Base-by-base conservation (phyloP, 139 green algal genomes). In the Mesotaenium endlicherianum region DNA sequence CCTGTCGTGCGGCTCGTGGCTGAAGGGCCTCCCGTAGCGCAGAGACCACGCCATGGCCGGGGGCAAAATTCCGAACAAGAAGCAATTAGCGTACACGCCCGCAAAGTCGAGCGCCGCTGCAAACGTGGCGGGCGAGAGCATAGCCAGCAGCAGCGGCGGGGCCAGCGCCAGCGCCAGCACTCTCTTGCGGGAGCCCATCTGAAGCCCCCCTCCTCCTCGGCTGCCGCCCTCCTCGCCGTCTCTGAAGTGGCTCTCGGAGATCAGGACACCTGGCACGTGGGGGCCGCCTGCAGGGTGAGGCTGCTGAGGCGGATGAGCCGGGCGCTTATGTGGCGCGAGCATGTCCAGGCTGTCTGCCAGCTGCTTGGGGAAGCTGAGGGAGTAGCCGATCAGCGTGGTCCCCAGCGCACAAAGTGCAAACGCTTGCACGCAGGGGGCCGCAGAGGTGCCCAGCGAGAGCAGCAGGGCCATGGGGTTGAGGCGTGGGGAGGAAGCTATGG, bases 351-450 rank as follows among this genome's bases (percentile, higher is more conserved):
- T 75, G 38, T 75, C 64, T 43, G 64, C 34, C 64, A 75, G 38
- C 38, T 75, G 64, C 11, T 39, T 11, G 34, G 64, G 64, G 38
- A 75, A 75, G 64, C 64, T 75, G 34, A 75, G 38, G 34, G 64
- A 42, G 38, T 75, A 75, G 14, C 64, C 64, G 38, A 75, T 75
- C 34, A 75, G 64, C 8, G 64, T 75, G 36, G 64, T 75, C 11
- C 64, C 64, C 38, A 75, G 38, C 36, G 64, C 64, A 11, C 11
- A 11, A 43, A 75, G 14, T 11, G 64, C 64, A 39, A 75, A 75
- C 16, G 64, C 64, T 39, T 43, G 64, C 11, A 75, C 64, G 11
- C 11, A 11, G 11, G 64, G 64, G 38, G 64, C 64, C 38, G 64
- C 64, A 16, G 64, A 75, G 38, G 11, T 75, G 34, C 64, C 11